Evolutionary conservation across 2,329 filamentous ascomycete genomes (phyloP), one percentile per base, ranked within the genome.

Genomic region (Monilinia aucupariae): DNA sequence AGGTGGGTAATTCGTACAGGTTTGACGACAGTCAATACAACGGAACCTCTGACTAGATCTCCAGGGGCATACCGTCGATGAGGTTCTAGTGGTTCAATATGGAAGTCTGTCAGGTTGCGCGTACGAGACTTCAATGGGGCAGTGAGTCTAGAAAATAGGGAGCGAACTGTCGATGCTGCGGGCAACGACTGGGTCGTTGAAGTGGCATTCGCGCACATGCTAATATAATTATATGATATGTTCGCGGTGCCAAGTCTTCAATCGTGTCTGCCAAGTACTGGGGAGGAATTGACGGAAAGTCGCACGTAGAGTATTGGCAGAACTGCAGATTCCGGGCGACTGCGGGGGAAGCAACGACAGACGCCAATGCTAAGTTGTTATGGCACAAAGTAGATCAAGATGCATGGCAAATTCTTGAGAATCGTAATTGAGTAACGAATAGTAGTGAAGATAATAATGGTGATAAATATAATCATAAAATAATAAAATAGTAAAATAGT

Each of bases 1-100:
- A 94, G 80, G 77, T 94, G 90, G 9, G 90, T 93, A 70, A 94
- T 85, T 69, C 89, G 82, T 66, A 91, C 77, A 22, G 90, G 86
- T 75, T 91, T 91, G 70, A 88, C 78, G 43, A 91, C 82, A 63
- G 85, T 87, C 69, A 93, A 78, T 65, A 90, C 80, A 54, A 93
- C 89, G 67, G 83, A 83, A 61, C 90, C 90, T 64, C 82, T 73
- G 39, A 94, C 88, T 68, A 86, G 78, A 72, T 93, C 90, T 65
- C 90, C 90, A 4, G 89, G 88, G 32, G 80, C 80, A 75, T 92
- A 92, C 71, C 89, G 86, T 68, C 86, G 86, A 75, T 92, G 87
- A 15, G 90, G 90, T 72, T 93, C 89, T 72, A 90, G 83, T 56
- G 89, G 84, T 68, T 85, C 83, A 74, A 94, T 85, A 75, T 90